These are phyloP conservation scores for Ulvella scutata DNA, from an alignment of 139 green algal genomes.

Conservation along the genomic window DNA sequence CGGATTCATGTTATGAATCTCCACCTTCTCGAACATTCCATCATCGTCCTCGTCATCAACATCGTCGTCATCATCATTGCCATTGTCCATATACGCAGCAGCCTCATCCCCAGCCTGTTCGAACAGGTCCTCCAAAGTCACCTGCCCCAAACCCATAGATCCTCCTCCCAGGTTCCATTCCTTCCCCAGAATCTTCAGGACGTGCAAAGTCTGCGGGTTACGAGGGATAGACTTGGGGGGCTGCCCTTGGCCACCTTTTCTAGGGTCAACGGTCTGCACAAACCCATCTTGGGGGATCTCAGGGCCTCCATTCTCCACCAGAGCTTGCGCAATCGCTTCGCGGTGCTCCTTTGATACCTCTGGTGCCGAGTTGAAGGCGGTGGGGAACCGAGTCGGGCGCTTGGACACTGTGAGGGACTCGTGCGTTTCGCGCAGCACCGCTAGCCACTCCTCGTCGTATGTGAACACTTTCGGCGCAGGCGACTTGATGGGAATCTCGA, in stretches of 20 bases:
- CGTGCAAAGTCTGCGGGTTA: background rate
- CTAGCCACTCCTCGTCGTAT: constrained; percentile 94
- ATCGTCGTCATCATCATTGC: background rate
- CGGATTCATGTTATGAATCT: constrained; percentile 1
- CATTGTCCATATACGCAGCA: background rate
- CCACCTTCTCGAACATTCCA: background rate
- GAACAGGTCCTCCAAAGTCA: background rate
- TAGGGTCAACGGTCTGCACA: background rate
- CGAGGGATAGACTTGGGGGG: background rate
- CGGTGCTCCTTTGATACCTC: background rate
- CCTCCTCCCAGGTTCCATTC: background rate
- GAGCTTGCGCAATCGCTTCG: background rate
- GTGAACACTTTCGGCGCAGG: constrained; percentile 38
- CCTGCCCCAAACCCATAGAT: background rate
- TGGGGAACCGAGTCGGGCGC: constrained; percentile 16
- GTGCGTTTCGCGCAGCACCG: constrained; percentile 61
- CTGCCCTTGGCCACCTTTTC: background rate
- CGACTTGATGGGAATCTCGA: constrained; percentile 43
- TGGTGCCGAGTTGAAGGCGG: background rate
- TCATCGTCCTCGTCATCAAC: too few relatives aligned
- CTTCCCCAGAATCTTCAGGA: background rate
- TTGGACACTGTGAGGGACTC: constrained; percentile 30
- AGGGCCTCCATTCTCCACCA: background rate
- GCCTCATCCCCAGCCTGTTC: background rate
- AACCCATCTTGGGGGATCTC: background rate